phyloP scores from a whole-genome alignment of 2,329 filamentous ascomycete genomes.

The Penicillium sp. region DNA sequence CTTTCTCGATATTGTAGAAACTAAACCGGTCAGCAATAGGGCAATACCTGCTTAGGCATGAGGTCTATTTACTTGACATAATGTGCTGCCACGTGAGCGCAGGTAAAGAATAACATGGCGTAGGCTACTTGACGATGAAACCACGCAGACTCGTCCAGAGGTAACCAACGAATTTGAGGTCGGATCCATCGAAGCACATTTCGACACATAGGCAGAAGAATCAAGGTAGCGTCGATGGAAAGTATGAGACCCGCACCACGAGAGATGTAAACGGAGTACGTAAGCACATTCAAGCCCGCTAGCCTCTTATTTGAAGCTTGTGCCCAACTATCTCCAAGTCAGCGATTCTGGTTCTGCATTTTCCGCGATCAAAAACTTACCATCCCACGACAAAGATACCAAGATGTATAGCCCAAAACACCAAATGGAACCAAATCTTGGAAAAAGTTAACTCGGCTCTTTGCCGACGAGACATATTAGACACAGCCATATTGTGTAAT shows the following conservation, averaged over 20 bases:
- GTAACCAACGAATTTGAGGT: slow-evolving; percentile 83
- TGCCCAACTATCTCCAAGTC: slow-evolving; percentile 64
- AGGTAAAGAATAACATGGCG: slow-evolving; percentile 77
- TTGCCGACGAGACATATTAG: slow-evolving; percentile 16
- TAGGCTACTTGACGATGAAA: slow-evolving; percentile 96
- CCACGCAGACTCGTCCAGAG: slow-evolving; percentile 95
- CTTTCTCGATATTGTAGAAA: slow-evolving; percentile 92
- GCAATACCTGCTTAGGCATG: not conserved
- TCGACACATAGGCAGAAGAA: slow-evolving; percentile 91
- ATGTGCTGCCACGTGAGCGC: slow-evolving; percentile 74
- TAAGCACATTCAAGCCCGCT: slow-evolving; percentile 74
- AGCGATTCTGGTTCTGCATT: slow-evolving; percentile 12
- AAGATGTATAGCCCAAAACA: slow-evolving; percentile 79
- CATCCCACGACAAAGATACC: slow-evolving; percentile 82
- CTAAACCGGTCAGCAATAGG: slow-evolving; percentile 47
- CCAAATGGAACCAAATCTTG: slow-evolving; percentile 75
- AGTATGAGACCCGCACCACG: slow-evolving; percentile 87
- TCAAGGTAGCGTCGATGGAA: slow-evolving; percentile 79
- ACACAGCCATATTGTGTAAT: slow-evolving; percentile 14
- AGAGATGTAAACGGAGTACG: slow-evolving; percentile 93
- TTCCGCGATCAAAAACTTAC: slow-evolving; percentile 52
- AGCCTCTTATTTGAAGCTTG: slow-evolving; percentile 69
- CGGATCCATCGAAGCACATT: slow-evolving; percentile 82
- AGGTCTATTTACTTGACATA: slow-evolving; percentile 80
- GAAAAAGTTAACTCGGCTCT: slow-evolving; percentile 63